These are phyloP conservation scores for Gaeumannomyces sp. DNA, from an alignment of 2,329 filamentous ascomycete genomes.

Conservation along the genomic window DNA sequence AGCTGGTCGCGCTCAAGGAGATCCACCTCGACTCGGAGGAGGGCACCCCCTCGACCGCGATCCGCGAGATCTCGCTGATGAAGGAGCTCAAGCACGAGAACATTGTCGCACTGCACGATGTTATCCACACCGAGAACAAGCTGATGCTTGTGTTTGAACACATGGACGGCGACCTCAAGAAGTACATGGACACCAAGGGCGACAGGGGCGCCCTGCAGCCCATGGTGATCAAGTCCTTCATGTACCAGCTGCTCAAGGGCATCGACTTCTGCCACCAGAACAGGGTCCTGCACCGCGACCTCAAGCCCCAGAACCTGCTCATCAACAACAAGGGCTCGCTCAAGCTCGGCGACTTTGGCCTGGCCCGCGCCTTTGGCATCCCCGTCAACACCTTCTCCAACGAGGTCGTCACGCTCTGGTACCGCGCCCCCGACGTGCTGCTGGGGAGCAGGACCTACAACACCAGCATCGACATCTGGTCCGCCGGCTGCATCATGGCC, in stretches of 20 bases:
- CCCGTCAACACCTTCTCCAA: constrained; percentile 98
- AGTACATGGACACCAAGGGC: constrained; percentile 94
- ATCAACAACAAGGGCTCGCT: constrained; percentile 88
- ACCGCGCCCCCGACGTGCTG: constrained; percentile 91
- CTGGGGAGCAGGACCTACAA: constrained; percentile 94
- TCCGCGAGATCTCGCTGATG: constrained; percentile 98
- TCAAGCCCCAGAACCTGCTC: constrained; percentile 94
- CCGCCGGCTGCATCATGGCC: constrained; percentile 98
- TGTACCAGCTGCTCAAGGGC: constrained; percentile 92
- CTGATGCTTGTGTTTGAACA: constrained; percentile 99
- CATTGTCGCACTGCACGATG: constrained; percentile 94
- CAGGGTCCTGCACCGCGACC: constrained; percentile 86
- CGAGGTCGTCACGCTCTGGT: constrained; percentile 96
- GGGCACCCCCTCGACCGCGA: constrained; percentile 93
- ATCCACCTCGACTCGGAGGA: constrained; percentile 98
- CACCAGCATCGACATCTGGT: constrained; percentile 99
- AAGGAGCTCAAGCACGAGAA: constrained; percentile 99
- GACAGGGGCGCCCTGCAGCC: constrained; percentile 86
- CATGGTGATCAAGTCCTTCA: constrained; percentile 93
- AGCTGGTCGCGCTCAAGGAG: constrained; percentile 94
- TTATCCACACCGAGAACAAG: constrained; percentile 99
- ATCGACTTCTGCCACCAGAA: constrained; percentile 99
- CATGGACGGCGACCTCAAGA: constrained; percentile 98
- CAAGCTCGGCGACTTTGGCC: constrained; percentile 90
- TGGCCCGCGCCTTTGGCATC: constrained; percentile 91